Evolutionary conservation across 768 basidiomycete genomes (phyloP).

Genomic region (Leccinum fibrillosum): DNA sequence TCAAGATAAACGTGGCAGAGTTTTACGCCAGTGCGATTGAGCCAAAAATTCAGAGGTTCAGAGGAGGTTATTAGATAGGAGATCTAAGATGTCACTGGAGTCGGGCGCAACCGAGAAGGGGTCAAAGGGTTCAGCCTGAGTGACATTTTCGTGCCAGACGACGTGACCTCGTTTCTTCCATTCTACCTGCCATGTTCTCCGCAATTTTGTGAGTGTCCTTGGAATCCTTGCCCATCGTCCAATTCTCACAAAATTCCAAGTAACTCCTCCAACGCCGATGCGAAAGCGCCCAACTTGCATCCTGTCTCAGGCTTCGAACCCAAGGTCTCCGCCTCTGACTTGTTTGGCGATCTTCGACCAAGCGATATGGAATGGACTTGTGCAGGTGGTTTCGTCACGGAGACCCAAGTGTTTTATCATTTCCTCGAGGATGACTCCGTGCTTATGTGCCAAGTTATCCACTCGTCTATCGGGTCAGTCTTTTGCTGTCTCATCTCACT

Average conservation of each 20-base stretch:
- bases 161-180: background rate
- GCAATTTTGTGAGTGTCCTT: constrained; percentile 67
- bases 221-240: background rate
- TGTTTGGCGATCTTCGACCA: constrained; percentile 72
- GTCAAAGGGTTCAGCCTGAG: background rate
- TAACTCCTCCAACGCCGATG: constrained; percentile 55
- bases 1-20: no score
- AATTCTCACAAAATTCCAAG: constrained; percentile 30
- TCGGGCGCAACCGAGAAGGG: constrained; percentile 14
- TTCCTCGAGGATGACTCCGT: constrained; percentile 76
- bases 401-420: constrained; percentile 88
- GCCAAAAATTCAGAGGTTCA: background rate
- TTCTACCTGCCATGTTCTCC: constrained; percentile 63
- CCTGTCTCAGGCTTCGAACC: constrained; percentile 60
- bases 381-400: constrained; percentile 79
- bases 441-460: constrained; percentile 82
- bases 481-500: constrained; percentile 4
- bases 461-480: constrained; percentile 84
- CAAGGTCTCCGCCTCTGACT: constrained; percentile 49
- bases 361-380: constrained; percentile 83
- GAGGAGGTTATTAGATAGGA: background rate
- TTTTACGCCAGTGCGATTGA: no score
- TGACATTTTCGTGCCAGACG: background rate
- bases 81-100: background rate
- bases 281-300: constrained; percentile 75